Conservation (phyloP, 331 rosid genomes). For the Rosa hybrid region DNA sequence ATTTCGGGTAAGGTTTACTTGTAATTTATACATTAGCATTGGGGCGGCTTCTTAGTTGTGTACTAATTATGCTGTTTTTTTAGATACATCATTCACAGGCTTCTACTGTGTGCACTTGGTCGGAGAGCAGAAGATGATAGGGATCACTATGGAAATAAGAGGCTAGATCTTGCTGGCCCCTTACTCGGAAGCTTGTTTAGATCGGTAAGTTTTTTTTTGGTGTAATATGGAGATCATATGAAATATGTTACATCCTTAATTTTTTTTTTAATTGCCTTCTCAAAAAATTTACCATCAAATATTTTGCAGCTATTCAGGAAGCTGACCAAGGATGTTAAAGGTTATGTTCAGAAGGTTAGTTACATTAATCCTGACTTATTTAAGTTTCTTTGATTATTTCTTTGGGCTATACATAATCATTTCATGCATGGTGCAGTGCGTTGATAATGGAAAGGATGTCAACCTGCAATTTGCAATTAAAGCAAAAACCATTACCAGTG, state of each 20-base stretch:
- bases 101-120: constrained; percentile 92
- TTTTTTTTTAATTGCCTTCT: neutral
- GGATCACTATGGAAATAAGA: constrained; percentile 96
- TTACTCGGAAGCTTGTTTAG: constrained; percentile 96
- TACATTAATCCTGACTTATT: constrained; percentile 22
- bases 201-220: constrained; percentile 55
- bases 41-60: constrained; percentile 14
- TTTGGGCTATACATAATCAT: constrained; percentile 24
- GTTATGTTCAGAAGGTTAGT: constrained; percentile 88
- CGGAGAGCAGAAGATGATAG: constrained; percentile 98
- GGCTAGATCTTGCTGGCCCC: constrained; percentile 99
- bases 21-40: constrained; percentile 6
- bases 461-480: constrained; percentile 98
- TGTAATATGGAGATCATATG: neutral
- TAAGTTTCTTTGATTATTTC: constrained; percentile 11
- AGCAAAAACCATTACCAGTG: constrained; percentile 98
- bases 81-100: constrained; percentile 94
- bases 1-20: constrained; percentile 70
- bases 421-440: constrained; percentile 68
- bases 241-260: neutral
- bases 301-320: constrained; percentile 88
- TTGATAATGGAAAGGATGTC: constrained; percentile 96
- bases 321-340: constrained; percentile 94
- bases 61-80: constrained; percentile 27
- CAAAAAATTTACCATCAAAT: neutral